phyloP scores from a whole-genome alignment of 352 stramenopile species.

The Globisporangium lucens region DNA sequence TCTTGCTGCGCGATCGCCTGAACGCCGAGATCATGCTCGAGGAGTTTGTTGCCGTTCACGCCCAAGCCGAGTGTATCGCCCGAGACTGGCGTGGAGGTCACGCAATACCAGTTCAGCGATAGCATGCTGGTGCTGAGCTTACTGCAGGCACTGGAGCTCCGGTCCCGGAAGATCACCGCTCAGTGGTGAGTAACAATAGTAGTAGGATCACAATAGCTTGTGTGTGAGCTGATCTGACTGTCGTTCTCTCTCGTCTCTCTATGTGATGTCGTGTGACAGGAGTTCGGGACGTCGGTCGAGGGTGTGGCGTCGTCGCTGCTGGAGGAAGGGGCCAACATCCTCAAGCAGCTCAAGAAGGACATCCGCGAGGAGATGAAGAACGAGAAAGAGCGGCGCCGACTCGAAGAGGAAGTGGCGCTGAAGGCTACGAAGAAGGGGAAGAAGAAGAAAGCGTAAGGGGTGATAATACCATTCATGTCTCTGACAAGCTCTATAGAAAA shows the following conservation, averaged over 20 bases:
- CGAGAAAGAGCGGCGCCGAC: slow-evolving; percentile 68
- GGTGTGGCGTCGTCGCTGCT: slow-evolving; percentile 50
- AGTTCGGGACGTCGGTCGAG: slow-evolving; percentile 39
- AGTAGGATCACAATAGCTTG: background rate
- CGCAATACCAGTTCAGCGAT: slow-evolving; percentile 53
- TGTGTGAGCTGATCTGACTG: slow-evolving; percentile 3
- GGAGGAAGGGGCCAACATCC: slow-evolving; percentile 47
- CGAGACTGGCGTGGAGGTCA: slow-evolving; percentile 25
- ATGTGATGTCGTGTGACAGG: slow-evolving; percentile 19
- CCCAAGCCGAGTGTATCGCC: slow-evolving; percentile 16
- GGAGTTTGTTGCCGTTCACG: slow-evolving; percentile 48
- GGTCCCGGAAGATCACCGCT: slow-evolving; percentile 44
- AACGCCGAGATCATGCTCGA: slow-evolving; percentile 69
- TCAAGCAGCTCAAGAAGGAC: slow-evolving; percentile 84
- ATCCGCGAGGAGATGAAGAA: slow-evolving; percentile 74
- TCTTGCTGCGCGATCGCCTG: slow-evolving; percentile 48
- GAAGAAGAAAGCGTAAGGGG: slow-evolving; percentile 61
- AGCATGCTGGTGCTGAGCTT: slow-evolving; percentile 45
- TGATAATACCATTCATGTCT: slow-evolving; percentile 5
- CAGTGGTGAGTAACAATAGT: slow-evolving; percentile 26
- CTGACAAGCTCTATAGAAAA: background rate
- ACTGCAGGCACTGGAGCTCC: slow-evolving; percentile 63
- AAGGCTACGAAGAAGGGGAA: slow-evolving; percentile 82
- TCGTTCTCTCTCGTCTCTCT: background rate
- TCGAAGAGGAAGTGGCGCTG: slow-evolving; percentile 62